Conservation (phyloP, 2,329 filamentous ascomycete species). For the Claviceps fusiformis region DNA sequence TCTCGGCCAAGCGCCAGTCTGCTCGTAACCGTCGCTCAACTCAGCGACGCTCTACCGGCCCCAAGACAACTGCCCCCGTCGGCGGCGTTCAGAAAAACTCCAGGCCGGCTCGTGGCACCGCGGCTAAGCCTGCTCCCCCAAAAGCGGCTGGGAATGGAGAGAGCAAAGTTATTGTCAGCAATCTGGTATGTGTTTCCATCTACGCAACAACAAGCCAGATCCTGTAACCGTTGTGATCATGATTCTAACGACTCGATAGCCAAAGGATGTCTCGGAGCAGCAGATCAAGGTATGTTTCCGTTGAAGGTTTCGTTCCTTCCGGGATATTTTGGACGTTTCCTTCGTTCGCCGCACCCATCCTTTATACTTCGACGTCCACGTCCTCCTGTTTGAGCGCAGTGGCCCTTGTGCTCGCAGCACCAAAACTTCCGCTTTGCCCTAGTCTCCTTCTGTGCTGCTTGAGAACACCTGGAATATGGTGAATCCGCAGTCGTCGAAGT, state of each 20-base stretch:
- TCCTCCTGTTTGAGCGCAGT: conserved; percentile 6
- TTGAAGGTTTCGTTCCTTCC: conserved; percentile 54
- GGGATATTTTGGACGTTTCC: conserved; percentile 55
- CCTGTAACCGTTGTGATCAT: background rate
- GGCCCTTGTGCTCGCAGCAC: conserved; percentile 1
- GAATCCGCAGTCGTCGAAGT: conserved; percentile 33
- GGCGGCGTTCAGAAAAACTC: conserved; percentile 76
- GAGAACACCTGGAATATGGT: conserved; percentile 17
- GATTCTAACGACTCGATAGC: conserved; percentile 34
- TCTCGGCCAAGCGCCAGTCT: conserved; percentile 58
- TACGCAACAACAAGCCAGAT: background rate
- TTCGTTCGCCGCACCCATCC: conserved; percentile 25
- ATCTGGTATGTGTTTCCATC: conserved; percentile 56
- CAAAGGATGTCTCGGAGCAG: conserved; percentile 87
- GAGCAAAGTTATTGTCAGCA: conserved; percentile 97
- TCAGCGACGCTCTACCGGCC: conserved; percentile 36
- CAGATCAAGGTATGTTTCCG: conserved; percentile 99
- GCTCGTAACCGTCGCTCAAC: conserved; percentile 36
- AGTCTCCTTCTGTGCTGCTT: conserved; percentile 18
- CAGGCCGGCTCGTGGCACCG: conserved; percentile 44
- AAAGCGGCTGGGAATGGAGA: conserved; percentile 54
- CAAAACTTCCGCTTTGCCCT: conserved; percentile 7
- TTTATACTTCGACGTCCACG: conserved; percentile 12
- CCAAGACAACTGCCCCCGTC: conserved; percentile 52
- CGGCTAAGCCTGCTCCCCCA: conserved; percentile 48